Conservation (phyloP, 257 asterid genomes). For the Capsicum rhomboideum region DNA sequence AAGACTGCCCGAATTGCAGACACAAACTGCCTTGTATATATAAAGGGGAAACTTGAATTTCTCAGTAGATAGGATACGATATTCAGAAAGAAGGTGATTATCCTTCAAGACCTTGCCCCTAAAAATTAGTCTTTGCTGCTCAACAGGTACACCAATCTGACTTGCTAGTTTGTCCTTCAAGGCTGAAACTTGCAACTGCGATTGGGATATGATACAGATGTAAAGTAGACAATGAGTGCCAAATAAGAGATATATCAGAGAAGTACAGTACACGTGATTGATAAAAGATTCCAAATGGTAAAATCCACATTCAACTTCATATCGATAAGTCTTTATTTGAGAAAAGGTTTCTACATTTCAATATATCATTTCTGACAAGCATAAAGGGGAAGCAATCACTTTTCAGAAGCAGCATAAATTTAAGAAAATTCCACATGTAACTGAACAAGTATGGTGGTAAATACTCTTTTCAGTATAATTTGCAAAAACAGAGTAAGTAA, state of each 20-base stretch:
- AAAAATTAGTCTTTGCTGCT: slow-evolving; percentile 75
- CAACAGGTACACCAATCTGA: slow-evolving; percentile 70
- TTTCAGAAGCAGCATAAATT: not conserved
- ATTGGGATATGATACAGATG: not conserved
- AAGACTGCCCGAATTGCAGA: not conserved
- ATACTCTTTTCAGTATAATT: not conserved
- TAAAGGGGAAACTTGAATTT: not conserved
- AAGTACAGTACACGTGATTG: not conserved
- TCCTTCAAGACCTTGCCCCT: slow-evolving; percentile 87
- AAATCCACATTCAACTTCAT: not conserved
- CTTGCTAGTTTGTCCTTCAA: slow-evolving; percentile 75
- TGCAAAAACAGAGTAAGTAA: not conserved
- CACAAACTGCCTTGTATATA: not conserved
- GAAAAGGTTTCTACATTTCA: not conserved
- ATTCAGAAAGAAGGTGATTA: slow-evolving; percentile 60
- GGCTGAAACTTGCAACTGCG: slow-evolving; percentile 56
- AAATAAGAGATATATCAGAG: not conserved
- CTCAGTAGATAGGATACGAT: slow-evolving; percentile 47
- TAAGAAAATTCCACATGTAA: not conserved
- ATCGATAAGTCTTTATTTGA: not conserved
- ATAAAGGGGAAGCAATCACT: not conserved
- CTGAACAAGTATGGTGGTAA: not conserved
- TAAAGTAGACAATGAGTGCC: not conserved
- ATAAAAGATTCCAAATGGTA: not conserved
- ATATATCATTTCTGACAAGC: not conserved